Evolutionary conservation across 805 yeast genomes (phyloP).

Genomic region (Suhomyces sp.): DNA sequence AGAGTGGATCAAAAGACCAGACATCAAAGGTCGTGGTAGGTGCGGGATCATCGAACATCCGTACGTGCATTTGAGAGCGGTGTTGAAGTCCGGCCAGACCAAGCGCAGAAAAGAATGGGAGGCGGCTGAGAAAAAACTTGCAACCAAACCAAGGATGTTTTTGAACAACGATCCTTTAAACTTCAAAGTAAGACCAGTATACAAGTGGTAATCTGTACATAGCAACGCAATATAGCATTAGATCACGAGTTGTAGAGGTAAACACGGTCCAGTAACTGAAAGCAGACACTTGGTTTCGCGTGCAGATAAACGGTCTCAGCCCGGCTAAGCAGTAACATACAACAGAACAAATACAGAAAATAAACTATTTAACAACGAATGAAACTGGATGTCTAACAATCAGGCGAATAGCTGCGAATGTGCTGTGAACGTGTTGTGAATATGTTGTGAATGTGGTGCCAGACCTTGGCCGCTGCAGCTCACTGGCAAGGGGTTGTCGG

Average conservation of each 20-base stretch:
- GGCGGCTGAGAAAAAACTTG: constrained; percentile 43
- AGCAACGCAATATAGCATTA: constrained; percentile 1
- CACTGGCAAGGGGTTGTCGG: not conserved
- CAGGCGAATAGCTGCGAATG: not conserved
- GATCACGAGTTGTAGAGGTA: not conserved
- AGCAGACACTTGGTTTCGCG: not conserved
- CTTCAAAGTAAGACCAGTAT: constrained; percentile 39
- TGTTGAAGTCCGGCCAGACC: constrained; percentile 68
- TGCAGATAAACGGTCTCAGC: not conserved
- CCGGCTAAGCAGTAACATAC: not conserved
- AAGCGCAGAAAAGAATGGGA: constrained; percentile 60
- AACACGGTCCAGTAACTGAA: not conserved
- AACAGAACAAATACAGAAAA: not conserved
- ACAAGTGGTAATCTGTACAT: constrained; percentile 33
- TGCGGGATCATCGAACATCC: constrained; percentile 74
- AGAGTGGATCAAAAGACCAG: constrained; percentile 62
- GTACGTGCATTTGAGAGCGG: constrained; percentile 75
- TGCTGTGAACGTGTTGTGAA: too few species aligned
- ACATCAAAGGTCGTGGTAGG: constrained; percentile 88
- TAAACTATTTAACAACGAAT: not conserved
- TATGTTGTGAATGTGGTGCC: not conserved
- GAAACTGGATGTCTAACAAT: not conserved
- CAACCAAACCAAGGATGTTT: constrained; percentile 51
- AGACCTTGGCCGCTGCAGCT: not conserved
- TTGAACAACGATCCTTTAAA: constrained; percentile 45